Evolutionary conservation across 2,329 filamentous ascomycete genomes (phyloP), one percentile per base, ranked within the genome.

Genomic region (Diaporthe sp.): DNA sequence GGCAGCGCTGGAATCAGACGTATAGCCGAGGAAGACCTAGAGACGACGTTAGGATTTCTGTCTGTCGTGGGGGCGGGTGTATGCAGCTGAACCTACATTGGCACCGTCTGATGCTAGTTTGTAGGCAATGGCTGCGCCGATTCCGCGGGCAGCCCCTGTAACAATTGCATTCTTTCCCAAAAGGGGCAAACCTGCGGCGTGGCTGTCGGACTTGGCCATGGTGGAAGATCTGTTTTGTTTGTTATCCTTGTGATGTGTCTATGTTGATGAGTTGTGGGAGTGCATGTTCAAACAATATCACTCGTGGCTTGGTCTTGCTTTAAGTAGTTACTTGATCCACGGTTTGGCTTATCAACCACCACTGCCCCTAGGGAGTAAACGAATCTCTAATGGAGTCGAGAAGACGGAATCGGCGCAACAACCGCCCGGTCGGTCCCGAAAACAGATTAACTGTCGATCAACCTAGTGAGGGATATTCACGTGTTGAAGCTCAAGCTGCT

Each of bases 1-100:
- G 4, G 89, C 83, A 0, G 90, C 89, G n/a, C 92, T 92, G 13
- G 91, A 84, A 39, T 92, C 88, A 2, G 92, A 92, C 76, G 93
- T 88, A 79, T 93, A 93, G 2, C 91, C 91, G 28, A 94, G 82
- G 12, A 91, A 88, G 8, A 83, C 79, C 81, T 83, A 44, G 73
- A 73, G 12, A 42, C 22, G 25, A 19, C 37, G 15, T 62, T 6
- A 62, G 37, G 28, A 44, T 28, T 17, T 44, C 37, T 28, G 8
- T 19, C 37, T 25, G 57, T 3, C 15, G 37, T 5, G 37, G 17
- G 1, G 58, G 37, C 8, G 8, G 34, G 31, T 31, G 37, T 3
- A 2, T 28, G 15, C 15, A 62, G 10, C 7, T 28, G 39, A 19
- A 49, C 78, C 42, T 76, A 81, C 79, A 13, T 77, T 76, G 37